Conservation (phyloP, 139 green algal species). For the Haematococcus lacustris region DNA sequence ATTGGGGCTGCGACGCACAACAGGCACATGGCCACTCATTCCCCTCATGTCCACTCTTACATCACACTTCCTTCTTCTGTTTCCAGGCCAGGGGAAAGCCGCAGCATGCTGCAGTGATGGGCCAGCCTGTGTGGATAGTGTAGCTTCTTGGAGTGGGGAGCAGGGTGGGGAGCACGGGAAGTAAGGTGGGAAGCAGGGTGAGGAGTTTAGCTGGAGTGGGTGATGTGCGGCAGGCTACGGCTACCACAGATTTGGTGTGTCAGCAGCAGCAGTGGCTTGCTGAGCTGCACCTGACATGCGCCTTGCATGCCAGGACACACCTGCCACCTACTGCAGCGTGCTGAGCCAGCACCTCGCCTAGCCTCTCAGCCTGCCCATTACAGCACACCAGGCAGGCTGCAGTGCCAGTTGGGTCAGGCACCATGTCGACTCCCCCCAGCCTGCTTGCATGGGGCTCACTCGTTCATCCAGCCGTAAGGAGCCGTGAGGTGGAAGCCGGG, state of each 20-base stretch:
- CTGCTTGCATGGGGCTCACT: not conserved
- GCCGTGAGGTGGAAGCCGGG: constrained; percentile 8
- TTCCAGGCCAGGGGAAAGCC: no score
- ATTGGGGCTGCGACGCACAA: constrained; percentile 10
- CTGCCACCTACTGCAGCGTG: no score
- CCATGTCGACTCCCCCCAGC: not conserved
- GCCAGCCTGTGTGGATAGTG: not conserved
- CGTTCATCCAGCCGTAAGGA: constrained; percentile 8
- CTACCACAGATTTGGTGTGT: no score
- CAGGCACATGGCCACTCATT: not conserved
- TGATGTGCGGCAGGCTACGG: no score
- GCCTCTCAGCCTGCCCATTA: not conserved
- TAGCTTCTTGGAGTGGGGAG: not conserved
- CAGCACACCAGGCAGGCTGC: not conserved
- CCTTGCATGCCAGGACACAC: not conserved
- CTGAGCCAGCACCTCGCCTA: not conserved
- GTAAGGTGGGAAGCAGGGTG: not conserved
- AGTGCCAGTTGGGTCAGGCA: not conserved
- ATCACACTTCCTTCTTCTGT: not conserved
- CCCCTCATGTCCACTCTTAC: no score
- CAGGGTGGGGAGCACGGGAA: not conserved
- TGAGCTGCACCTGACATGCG: not conserved
- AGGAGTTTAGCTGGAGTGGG: not conserved
- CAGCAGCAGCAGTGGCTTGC: not conserved
- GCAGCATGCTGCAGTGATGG: constrained; percentile 1